phyloP scores from a whole-genome alignment of 2,329 filamentous ascomycete genomes.

The Fusarium sp. region DNA sequence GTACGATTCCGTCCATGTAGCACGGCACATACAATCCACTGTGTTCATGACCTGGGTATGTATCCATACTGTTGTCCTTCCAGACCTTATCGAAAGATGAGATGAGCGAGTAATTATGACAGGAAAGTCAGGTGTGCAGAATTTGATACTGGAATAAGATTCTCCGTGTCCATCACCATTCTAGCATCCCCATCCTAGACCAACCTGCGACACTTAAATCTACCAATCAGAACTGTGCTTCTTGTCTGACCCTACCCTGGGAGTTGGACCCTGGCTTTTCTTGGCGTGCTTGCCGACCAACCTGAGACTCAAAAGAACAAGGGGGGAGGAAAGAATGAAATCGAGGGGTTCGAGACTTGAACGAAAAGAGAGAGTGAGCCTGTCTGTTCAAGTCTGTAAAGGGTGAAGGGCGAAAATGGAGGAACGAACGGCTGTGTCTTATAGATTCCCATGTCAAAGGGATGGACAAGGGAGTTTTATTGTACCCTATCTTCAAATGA shows the following conservation, averaged over 20 bases:
- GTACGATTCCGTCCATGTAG: constrained; percentile 35
- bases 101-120: neutral
- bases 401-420: constrained; percentile 27
- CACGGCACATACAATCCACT: constrained; percentile 20
- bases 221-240: constrained; percentile 34
- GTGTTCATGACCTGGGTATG: constrained; percentile 7
- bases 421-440: constrained; percentile 32
- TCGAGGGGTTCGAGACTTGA: constrained; percentile 27
- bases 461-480: constrained; percentile 17
- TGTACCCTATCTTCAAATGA: constrained; percentile 18
- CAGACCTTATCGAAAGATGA: constrained; percentile 21
- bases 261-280: constrained; percentile 26
- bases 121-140: constrained; percentile 34
- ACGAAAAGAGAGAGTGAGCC: neutral
- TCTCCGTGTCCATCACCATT: constrained; percentile 43
- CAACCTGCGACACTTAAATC: constrained; percentile 44
- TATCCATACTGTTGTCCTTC: neutral
- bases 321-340: constrained; percentile 6
- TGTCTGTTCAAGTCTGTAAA: constrained; percentile 10
- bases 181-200: constrained; percentile 29
- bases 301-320: constrained; percentile 43
- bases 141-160: constrained; percentile 41
- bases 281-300: constrained; percentile 40
- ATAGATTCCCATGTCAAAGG: constrained; percentile 42
- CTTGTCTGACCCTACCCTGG: constrained; percentile 2